Evolutionary conservation across 257 asterid genomes (phyloP), one percentile per base, ranked within the genome.

Genomic region (Primulina huaijiensis): DNA sequence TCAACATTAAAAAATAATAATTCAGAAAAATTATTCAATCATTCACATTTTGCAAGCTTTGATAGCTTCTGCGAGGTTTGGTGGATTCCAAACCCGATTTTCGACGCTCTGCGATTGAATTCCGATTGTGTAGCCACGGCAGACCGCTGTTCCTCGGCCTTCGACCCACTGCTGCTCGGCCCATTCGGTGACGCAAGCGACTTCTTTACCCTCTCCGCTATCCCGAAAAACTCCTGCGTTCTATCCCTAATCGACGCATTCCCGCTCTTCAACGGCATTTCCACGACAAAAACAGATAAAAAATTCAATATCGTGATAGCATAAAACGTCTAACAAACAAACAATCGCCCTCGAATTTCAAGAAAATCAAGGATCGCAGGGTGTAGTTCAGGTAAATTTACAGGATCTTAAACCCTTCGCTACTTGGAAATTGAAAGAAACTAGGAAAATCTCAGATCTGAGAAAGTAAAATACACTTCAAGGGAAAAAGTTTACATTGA

Each of bases 21-120:
- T 50, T 50, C 57, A 50, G 57, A 50, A 50, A 50, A 17, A 16
- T 16, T 19, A 17, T 3, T 59, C 9, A 23, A 70, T 52, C 5
- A 79, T 92, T 74, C 75, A 93, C 99, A 81, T 82, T 89, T 82
- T 16, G 99, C 98, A 65, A 94, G 95, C 87, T 85, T 89, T 27
- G 97, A 79, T 60, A 94, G 89, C 78, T 94, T 94, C 85, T 88
- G 97, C 53, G 99, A 94, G 25, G 97, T 89, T 68, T 89, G 97
- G 64, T 91, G 98, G 58, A 94, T 94, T 63, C 93, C 99, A 7
- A 83, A 82, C 62, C 90, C 97, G 50, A 94, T 85, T 74, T 82
- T 94, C 68, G 99, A 89, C 60, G 97, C 99, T 83, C 95, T 82
- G 50, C 80, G 70, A 37, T 87, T 88, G 60, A 94, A 94, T 76